These are phyloP conservation scores for Elsinoe batatas DNA, from an alignment of 2,329 filamentous ascomycete species.

Conservation along the genomic window DNA sequence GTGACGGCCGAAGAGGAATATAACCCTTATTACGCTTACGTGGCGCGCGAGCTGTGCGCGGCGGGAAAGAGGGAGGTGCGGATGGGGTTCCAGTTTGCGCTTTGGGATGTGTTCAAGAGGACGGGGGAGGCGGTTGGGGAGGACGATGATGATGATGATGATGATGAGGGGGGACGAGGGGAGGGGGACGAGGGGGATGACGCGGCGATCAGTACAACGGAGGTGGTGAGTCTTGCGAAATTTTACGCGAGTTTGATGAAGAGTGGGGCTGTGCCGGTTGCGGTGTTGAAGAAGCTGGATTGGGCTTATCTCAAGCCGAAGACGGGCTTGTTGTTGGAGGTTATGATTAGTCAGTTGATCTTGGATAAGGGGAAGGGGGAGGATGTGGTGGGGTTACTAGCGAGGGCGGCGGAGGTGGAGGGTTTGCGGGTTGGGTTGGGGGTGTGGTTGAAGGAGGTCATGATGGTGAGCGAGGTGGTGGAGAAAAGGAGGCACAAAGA, in stretches of 20 bases:
- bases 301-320: constrained; percentile 67
- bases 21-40: constrained; percentile 86
- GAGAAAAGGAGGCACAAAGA: constrained; percentile 6
- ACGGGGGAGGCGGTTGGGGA: constrained; percentile 63
- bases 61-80: constrained; percentile 50
- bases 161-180: constrained; percentile 44
- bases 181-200: constrained; percentile 39
- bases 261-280: constrained; percentile 49
- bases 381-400: background rate
- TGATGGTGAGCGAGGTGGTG: background rate
- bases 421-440: background rate
- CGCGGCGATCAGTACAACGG: constrained; percentile 43
- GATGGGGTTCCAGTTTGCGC: constrained; percentile 72
- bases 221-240: constrained; percentile 58
- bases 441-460: background rate
- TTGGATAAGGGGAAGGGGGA: constrained; percentile 36
- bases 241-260: constrained; percentile 55
- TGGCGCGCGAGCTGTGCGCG: constrained; percentile 66
- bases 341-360: constrained; percentile 67
- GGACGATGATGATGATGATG: constrained; percentile 47
- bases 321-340: constrained; percentile 68
- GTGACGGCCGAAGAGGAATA: constrained; percentile 72
- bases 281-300: constrained; percentile 58
- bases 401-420: background rate
- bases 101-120: constrained; percentile 77